Base-by-base conservation (phyloP, 257 asterid genomes). In the Solanum chilense region DNA sequence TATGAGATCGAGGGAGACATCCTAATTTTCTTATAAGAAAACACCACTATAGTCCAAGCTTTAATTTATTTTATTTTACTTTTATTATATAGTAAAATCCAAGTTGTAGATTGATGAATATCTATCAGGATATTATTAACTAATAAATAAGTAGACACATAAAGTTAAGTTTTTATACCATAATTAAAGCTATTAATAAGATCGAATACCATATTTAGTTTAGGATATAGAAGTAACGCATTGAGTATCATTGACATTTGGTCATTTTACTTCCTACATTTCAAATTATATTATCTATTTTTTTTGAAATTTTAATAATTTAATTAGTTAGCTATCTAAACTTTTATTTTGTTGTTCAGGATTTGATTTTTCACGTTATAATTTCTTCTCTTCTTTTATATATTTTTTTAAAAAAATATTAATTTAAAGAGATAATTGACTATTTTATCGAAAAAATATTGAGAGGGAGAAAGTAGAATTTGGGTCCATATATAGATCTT, bases 281-380 rank as follows among this genome's bases (percentile, higher is more conserved):
- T 47, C 0, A 47, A 47, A 47, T 47, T 47, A 47, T 47, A 14
- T 14, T 14, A 47, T 5, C 7, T 33, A 33, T 3, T 7, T 47
- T 13, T 14, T 14, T 14, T 47, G 3, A 0, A 47, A 47, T 14
- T 3, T 47, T 47, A 47, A 0, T 47, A 14, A 3, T 47, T 47
- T 47, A 47, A 7, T 47, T 47, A 47, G 58, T 5, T 47, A 0
- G 0, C 3, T 47, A 47, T 47, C 1, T 47, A 0, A 47, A 47
- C 0, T 47, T 0, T 15, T 47, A 47, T 0, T 0, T 47, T 47
- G 0, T 14, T 47, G 0, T 5, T 14, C 3, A 14, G 7, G 7
- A n/a, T 0, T 47, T 0, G 20, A 47, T 47, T 47, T 47, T 0
- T 1, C 7, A 4, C 7, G 0, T 45, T 45, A 0, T 12, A 45